A percentile compares a stretch with the other conserved stretches of the same genome.
These are phyloP conservation scores for Pleurotus djamor DNA, from an alignment of 768 basidiomycete genomes.

Conservation along the genomic window DNA sequence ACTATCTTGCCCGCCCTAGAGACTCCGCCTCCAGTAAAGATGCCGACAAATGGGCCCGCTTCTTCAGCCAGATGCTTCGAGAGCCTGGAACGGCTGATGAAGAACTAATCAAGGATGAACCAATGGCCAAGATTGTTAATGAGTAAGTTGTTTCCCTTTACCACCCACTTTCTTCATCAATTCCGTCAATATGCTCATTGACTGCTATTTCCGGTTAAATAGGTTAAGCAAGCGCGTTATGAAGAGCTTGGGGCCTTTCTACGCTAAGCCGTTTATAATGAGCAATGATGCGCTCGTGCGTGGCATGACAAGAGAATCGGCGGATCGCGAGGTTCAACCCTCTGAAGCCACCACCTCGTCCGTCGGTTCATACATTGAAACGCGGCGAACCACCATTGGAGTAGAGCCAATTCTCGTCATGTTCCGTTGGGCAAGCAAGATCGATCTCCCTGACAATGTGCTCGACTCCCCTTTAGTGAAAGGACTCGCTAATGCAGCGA, in stretches of 20 bases:
- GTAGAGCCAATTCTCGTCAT: conserved; percentile 8
- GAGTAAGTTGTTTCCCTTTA: not conserved
- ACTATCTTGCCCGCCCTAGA: not conserved
- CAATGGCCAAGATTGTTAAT: not conserved
- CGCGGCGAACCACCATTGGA: conserved; percentile 12
- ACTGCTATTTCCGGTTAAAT: not conserved
- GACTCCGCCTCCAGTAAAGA: conserved; percentile 1
- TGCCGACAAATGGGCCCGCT: conserved; percentile 1
- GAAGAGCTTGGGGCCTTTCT: conserved; percentile 5
- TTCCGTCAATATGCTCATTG: not conserved
- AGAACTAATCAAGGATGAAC: not conserved
- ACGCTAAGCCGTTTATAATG: not conserved
- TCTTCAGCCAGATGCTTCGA: conserved; percentile 2
- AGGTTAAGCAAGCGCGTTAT: not conserved
- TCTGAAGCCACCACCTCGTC: conserved; percentile 2
- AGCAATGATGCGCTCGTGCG: conserved; percentile 4
- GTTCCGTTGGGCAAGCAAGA: conserved; percentile 4
- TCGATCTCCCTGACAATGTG: conserved; percentile 11
- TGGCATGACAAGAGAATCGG: conserved; percentile 4
- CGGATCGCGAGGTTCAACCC: not conserved
- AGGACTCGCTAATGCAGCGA: conserved; percentile 3
- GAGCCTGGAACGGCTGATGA: not conserved
- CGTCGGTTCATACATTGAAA: conserved; percentile 6
- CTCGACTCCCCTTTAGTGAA: conserved; percentile 7
- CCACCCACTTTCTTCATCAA: not conserved